Conservation (phyloP, 2,329 filamentous ascomycete genomes). For the Pestalotiopsis sp. region DNA sequence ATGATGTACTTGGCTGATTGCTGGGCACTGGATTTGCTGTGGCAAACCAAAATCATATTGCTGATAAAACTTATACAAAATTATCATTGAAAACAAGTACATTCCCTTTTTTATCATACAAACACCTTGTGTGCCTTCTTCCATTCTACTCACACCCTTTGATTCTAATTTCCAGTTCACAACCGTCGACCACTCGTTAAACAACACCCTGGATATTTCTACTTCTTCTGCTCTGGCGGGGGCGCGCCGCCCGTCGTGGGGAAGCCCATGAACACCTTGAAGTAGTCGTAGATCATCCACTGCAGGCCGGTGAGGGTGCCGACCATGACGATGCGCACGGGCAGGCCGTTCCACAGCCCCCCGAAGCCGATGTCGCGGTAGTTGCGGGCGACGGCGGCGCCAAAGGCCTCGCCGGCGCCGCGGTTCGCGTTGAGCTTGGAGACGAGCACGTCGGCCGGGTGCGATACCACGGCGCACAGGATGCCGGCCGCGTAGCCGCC, state of each 20-base stretch:
- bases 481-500: conserved; percentile 89
- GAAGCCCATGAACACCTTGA: conserved; percentile 88
- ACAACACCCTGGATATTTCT: background rate
- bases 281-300: conserved; percentile 94
- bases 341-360: conserved; percentile 91
- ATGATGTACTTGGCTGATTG: no score
- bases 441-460: conserved; percentile 87
- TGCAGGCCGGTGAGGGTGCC: conserved; percentile 81
- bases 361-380: conserved; percentile 85
- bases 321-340: conserved; percentile 88
- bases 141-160: background rate
- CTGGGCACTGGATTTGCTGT: no score
- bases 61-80: no score
- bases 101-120: background rate
- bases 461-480: conserved; percentile 80
- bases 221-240: conserved; percentile 54
- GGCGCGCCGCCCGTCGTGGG: conserved; percentile 77
- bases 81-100: background rate
- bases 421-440: conserved; percentile 87
- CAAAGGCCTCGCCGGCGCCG: conserved; percentile 76
- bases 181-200: background rate
- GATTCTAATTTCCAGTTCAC: background rate
- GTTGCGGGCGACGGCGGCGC: conserved; percentile 75
- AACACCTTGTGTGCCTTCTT: background rate
- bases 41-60: no score